phyloP scores from a whole-genome alignment of 208 protist genomes.

The Tritrichomonas foetus region DNA sequence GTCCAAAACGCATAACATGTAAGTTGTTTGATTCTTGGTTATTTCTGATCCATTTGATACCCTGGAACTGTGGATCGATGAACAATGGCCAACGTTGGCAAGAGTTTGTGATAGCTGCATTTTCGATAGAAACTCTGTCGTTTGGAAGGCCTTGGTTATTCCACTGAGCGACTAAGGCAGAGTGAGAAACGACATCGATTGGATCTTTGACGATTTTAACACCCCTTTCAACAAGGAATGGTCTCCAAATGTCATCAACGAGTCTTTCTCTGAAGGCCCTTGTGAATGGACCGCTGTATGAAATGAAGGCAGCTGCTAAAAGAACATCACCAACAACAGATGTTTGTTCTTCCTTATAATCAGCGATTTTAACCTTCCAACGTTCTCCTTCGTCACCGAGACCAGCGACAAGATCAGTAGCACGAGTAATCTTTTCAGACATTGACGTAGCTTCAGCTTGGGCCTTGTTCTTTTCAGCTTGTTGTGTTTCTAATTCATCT shows the following conservation, averaged over 20 bases:
- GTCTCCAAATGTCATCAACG: constrained; percentile 78
- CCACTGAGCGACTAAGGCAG: constrained; percentile 79
- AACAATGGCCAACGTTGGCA: constrained; percentile 93
- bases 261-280: constrained; percentile 81
- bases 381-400: constrained; percentile 88
- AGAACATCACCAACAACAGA: constrained; percentile 92
- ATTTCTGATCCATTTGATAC: constrained; percentile 88
- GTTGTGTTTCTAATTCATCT: constrained; percentile 80
- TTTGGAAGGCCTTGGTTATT: constrained; percentile 91
- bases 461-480: constrained; percentile 69
- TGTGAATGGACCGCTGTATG: constrained; percentile 94
- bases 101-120: constrained; percentile 85
- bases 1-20: constrained; percentile 76
- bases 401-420: constrained; percentile 81
- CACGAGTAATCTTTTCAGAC: constrained; percentile 59
- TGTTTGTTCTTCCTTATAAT: constrained; percentile 71
- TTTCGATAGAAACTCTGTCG: constrained; percentile 89
- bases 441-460: constrained; percentile 47
- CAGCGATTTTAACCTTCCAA: constrained; percentile 81
- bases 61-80: constrained; percentile 96
- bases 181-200: constrained; percentile 75
- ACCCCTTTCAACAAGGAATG: constrained; percentile 70
- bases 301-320: constrained; percentile 85
- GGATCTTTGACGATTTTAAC: constrained; percentile 82
- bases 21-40: constrained; percentile 73